Evolutionary conservation across 768 basidiomycete genomes (phyloP).

Genomic region (Xerocomellus chrysenteron): DNA sequence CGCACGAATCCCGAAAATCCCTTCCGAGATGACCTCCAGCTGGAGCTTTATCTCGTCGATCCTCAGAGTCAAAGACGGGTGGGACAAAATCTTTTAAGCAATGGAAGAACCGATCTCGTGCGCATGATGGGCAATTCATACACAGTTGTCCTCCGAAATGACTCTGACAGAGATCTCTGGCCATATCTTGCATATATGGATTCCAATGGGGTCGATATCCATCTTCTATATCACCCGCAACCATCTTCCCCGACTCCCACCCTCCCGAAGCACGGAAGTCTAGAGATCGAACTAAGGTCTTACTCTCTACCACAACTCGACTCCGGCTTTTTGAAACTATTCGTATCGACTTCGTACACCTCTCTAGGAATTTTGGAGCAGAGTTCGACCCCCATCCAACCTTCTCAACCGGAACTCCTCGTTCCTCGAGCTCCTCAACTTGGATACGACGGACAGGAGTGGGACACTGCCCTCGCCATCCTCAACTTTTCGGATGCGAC

Average conservation of each 20-base stretch:
- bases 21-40: conserved; percentile 45
- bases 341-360: conserved; percentile 52
- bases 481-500: conserved; percentile 20
- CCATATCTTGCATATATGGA: conserved; percentile 65
- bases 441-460: conserved; percentile 23
- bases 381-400: conserved; percentile 25
- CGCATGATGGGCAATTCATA: conserved; percentile 46
- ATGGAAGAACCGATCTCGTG: conserved; percentile 49
- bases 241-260: conserved; percentile 39
- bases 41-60: conserved; percentile 55
- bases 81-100: conserved; percentile 46
- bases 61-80: conserved; percentile 41
- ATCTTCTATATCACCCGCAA: conserved; percentile 54
- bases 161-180: conserved; percentile 54
- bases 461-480: conserved; percentile 30
- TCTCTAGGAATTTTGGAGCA: conserved; percentile 52
- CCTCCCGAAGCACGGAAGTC: conserved; percentile 38
- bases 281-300: conserved; percentile 41
- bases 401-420: conserved; percentile 10
- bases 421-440: conserved; percentile 3
- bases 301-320: conserved; percentile 45
- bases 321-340: conserved; percentile 56
- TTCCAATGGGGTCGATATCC: conserved; percentile 51
- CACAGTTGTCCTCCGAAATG: conserved; percentile 48
- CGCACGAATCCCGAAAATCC: conserved; percentile 49